These are phyloP conservation scores for Xylaria nigripes DNA, from an alignment of 495 filamentous ascomycete genomes.

Conservation along the genomic window DNA sequence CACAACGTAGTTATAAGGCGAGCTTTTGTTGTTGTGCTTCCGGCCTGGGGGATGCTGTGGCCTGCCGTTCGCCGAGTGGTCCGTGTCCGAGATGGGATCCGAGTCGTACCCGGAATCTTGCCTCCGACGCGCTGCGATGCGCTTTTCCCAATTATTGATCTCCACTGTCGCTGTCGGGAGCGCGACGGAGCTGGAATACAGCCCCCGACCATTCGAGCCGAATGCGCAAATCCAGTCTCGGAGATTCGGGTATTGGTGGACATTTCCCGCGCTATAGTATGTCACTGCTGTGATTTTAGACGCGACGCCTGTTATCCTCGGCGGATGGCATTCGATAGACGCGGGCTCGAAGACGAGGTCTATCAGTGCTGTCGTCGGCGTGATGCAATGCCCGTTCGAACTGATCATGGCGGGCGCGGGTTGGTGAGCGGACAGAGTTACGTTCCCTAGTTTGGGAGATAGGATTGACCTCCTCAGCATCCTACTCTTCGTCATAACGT, in stretches of 20 bases:
- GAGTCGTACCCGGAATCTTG: constrained; percentile 52
- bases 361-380: constrained; percentile 57
- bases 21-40: constrained; percentile 3
- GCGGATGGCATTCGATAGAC: constrained; percentile 50
- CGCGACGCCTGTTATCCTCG: constrained; percentile 55
- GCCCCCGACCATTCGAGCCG: constrained; percentile 46
- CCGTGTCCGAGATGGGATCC: constrained; percentile 19
- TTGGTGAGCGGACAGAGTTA: constrained; percentile 66
- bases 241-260: constrained; percentile 51
- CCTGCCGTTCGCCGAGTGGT: neutral
- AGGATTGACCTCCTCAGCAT: constrained; percentile 69
- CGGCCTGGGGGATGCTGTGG: neutral
- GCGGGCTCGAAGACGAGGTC: constrained; percentile 66
- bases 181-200: constrained; percentile 54
- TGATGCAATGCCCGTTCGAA: constrained; percentile 34
- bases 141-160: constrained; percentile 58
- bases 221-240: constrained; percentile 35
- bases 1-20: constrained; percentile 51
- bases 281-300: constrained; percentile 70
- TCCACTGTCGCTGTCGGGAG: constrained; percentile 59
- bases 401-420: constrained; percentile 58
- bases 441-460: constrained; percentile 61
- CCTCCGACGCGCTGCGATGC: constrained; percentile 34
- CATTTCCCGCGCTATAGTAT: constrained; percentile 51
- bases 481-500: constrained; percentile 66